phyloP scores from a whole-genome alignment of 169 alveolate genomes.

The Plasmodium yoelii region DNA sequence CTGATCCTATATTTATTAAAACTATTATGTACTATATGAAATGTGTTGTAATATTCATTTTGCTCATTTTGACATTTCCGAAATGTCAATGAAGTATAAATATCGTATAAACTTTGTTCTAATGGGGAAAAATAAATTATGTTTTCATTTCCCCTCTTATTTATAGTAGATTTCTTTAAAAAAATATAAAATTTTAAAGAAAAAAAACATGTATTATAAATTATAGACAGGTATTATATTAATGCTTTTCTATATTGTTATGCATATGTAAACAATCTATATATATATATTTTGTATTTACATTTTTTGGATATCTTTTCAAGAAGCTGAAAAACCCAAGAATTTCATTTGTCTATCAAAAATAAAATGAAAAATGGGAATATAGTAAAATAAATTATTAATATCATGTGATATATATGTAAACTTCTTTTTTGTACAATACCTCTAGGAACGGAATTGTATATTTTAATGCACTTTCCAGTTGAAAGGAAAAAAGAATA shows the following conservation, averaged over 20 bases:
- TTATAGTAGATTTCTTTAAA: slow-evolving; percentile 33
- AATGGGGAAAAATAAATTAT: slow-evolving; percentile 64
- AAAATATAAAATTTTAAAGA: slow-evolving; percentile 1
- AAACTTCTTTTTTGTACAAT: not conserved
- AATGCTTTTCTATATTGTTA: not conserved
- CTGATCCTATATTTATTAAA: slow-evolving; percentile 57
- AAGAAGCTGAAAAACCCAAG: slow-evolving; percentile 63
- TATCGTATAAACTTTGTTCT: slow-evolving; percentile 51
- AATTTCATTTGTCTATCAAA: slow-evolving; percentile 39
- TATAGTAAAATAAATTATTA: not conserved
- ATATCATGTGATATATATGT: not conserved
- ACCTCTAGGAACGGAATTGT: slow-evolving; percentile 66
- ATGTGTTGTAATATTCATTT: slow-evolving; percentile 43
- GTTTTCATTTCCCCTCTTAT: slow-evolving; percentile 29
- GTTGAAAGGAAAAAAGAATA: slow-evolving; percentile 60
- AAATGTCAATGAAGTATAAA: slow-evolving; percentile 38
- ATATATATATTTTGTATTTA: slow-evolving; percentile 1
- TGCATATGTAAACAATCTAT: not conserved
- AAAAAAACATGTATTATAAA: too few species aligned
- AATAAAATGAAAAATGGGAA: not conserved
- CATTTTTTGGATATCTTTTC: slow-evolving; percentile 54
- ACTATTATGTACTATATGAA: slow-evolving; percentile 45
- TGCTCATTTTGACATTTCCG: slow-evolving; percentile 43
- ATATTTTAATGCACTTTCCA: slow-evolving; percentile 55
- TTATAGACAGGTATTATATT: too few species aligned